phyloP scores from a whole-genome alignment of 1,284 basidiomycete genomes.

The Irpex rosettiformis region DNA sequence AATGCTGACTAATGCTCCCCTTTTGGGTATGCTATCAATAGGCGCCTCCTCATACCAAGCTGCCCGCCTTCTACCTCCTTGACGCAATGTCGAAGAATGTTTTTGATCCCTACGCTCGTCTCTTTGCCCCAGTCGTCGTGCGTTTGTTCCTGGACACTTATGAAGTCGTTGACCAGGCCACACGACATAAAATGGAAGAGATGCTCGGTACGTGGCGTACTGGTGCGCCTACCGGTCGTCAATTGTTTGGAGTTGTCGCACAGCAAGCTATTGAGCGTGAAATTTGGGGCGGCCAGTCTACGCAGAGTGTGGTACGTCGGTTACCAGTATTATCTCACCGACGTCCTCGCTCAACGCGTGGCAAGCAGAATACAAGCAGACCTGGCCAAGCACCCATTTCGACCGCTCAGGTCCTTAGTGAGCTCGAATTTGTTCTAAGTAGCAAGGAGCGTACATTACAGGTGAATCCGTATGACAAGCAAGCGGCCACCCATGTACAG shows the following conservation, averaged over 20 bases:
- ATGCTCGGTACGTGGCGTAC: constrained; percentile 92
- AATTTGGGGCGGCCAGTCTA: constrained; percentile 63
- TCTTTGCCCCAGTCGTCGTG: constrained; percentile 75
- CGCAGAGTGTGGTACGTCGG: constrained; percentile 22
- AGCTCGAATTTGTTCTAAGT: constrained; percentile 73
- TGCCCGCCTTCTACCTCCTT: constrained; percentile 92
- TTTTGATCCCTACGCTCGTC: constrained; percentile 83
- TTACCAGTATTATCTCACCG: not conserved
- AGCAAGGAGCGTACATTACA: constrained; percentile 71
- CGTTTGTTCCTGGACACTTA: constrained; percentile 84
- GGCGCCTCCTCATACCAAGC: constrained; percentile 90
- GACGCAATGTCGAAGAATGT: constrained; percentile 97
- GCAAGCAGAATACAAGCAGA: constrained; percentile 18
- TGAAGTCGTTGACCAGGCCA: constrained; percentile 76
- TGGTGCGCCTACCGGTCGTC: constrained; percentile 73
- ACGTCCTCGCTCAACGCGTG: not conserved
- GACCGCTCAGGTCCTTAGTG: constrained; percentile 73
- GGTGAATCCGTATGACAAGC: constrained; percentile 62
- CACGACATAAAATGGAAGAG: constrained; percentile 92
- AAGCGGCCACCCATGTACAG: constrained; percentile 60
- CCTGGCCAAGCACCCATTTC: constrained; percentile 44
- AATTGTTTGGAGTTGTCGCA: constrained; percentile 76
- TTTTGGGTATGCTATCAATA: constrained; percentile 39
- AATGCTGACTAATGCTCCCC: constrained; percentile 60
- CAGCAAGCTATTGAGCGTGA: constrained; percentile 76